Evolutionary conservation across 2,329 filamentous ascomycete species (phyloP).

Genomic region (Cytospora mali): DNA sequence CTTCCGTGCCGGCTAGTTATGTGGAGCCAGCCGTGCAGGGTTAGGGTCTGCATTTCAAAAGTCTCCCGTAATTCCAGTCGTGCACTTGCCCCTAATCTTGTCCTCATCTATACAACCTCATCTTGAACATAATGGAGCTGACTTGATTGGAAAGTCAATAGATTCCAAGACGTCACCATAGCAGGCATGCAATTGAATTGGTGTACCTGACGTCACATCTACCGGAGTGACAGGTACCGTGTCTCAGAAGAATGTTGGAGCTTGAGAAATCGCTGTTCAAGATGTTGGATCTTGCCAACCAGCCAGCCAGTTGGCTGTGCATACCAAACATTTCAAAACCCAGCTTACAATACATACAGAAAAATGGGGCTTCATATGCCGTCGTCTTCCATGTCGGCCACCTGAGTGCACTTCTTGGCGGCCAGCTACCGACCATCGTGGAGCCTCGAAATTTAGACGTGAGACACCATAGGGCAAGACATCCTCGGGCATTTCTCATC

Average conservation of each 20-base stretch:
- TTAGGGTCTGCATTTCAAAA: not conserved
- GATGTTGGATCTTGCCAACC: no score
- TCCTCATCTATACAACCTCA: no score
- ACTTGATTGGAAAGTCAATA: no score
- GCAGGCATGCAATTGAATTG: no score
- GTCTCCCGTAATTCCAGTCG: no score
- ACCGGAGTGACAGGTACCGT: no score
- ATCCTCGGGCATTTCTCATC: not conserved
- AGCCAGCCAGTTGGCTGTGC: no score
- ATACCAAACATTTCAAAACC: no score
- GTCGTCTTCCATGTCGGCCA: not conserved
- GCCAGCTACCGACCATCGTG: not conserved
- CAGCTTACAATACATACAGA: not conserved
- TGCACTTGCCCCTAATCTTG: no score
- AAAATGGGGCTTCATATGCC: not conserved
- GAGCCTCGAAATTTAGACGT: not conserved
- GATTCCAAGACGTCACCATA: no score
- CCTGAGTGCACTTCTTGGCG: constrained; percentile 4
- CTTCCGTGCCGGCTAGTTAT: not conserved
- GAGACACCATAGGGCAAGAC: constrained; percentile 2
- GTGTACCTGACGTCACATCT: no score
- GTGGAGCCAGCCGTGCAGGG: not conserved
- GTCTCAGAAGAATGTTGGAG: not conserved
- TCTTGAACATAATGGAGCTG: no score
- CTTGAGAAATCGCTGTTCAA: not conserved